A percentile compares a stretch with the other conserved stretches of the same genome.
Conservation (phyloP, 495 filamentous ascomycete genomes). For the Pseudevernia furfuracea region DNA sequence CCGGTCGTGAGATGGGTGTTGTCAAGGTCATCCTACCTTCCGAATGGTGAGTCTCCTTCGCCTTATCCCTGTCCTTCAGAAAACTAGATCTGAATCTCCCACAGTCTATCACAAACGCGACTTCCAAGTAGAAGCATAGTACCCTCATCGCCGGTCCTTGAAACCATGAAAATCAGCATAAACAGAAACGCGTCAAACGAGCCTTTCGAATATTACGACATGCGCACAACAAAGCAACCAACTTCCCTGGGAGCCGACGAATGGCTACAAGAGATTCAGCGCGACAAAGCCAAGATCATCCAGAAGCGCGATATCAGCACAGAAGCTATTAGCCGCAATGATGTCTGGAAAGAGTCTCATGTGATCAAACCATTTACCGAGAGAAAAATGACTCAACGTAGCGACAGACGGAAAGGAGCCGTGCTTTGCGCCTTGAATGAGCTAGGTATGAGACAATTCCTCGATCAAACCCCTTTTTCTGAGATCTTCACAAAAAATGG, state of each 20-base stretch:
- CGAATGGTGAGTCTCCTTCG: neutral
- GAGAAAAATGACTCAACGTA: neutral
- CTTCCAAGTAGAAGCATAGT: neutral
- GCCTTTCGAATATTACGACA: neutral
- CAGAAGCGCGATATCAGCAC: neutral
- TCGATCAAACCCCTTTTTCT: neutral
- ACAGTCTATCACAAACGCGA: neutral
- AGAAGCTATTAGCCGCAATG: neutral
- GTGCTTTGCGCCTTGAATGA: neutral
- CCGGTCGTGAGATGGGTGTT: neutral
- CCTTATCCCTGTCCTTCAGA: neutral
- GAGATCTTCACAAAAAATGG: neutral
- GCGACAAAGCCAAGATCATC: neutral
- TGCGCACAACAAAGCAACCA: neutral
- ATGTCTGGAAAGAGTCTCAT: neutral
- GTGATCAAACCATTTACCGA: neutral
- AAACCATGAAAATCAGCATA: neutral
- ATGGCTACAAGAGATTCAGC: neutral
- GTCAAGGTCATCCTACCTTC: constrained; percentile 4
- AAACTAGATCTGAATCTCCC: neutral
- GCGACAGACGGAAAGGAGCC: neutral
- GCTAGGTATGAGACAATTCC: neutral
- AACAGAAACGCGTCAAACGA: neutral
- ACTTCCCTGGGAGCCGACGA: neutral
- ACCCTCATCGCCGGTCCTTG: neutral